Evolutionary conservation across 768 basidiomycete species (phyloP), one percentile per base, ranked within the genome.

Genomic region (Mycena indigotica): DNA sequence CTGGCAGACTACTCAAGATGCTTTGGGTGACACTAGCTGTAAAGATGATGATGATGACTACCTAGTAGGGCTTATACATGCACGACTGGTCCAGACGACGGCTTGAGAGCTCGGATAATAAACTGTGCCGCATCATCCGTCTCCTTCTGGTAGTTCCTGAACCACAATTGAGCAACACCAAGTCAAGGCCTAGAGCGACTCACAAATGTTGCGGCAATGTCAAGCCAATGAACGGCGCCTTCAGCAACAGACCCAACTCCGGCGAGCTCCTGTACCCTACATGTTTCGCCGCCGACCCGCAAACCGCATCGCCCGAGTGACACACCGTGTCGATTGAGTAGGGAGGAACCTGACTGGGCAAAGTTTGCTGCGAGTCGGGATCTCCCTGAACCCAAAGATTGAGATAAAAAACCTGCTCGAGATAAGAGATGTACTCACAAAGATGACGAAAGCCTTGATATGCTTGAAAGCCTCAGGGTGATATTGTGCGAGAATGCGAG

Each of bases 401-500:
- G 40, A 21, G 19, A 21, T 6, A 21, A 6, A 4, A 16, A 1
- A n/a, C n/a, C n/a, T n/a, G n/a, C n/a, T n/a, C 19, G 5, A n/a
- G 5, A 28, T 41, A 35, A 12, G 16, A 26, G 4, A 21, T 10
- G 21, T 24, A 58, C 61, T 26, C 32, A 62, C 65, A 38, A 73
- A 75, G 23, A 71, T 70, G 19, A 75, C 73, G 40, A 69, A 69
- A 16, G 70, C 72, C 25, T 62, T 65, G 58, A 75, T 66, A 15
- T 69, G 67, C 21, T 61, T 39, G 25, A 65, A 64, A 19, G 70
- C 62, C 3, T 63, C 29, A 10, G 72, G 48, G 4, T 75, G 73
- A 17, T 77, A 67, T 55, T 66, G 52, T 5, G 46, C 46, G 46
- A 48, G 46, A 21, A 48, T 48, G 10, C 64, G 62, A 19, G 75